Evolutionary conservation across 176 grass and related monocot genomes (phyloP), one percentile per base, ranked within the genome.

Genomic region (Paspalum vaginatum): DNA sequence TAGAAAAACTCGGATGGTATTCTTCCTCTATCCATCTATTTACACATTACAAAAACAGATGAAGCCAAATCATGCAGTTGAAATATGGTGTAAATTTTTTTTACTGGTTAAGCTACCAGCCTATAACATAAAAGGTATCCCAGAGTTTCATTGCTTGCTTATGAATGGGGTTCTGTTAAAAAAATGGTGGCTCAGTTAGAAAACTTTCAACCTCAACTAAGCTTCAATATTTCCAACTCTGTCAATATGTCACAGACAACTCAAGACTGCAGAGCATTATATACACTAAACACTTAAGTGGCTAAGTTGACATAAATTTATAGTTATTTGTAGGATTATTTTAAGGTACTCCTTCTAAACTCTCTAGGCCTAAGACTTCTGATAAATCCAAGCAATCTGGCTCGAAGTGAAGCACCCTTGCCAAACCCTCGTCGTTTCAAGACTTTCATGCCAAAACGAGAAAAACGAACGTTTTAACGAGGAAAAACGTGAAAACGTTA

Each of bases 191-290:
- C 25, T 69, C 65, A 68, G 24, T 68, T 11, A 68, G 11, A 69
- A 32, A 70, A 50, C 22, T 5, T 39, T 24, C 15, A 61, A 56
- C 38, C 48, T 47, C 47, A 67, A 53, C 63, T 56, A 39, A 79
- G 18, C n/a, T 74, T 66, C 13, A 59, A 59, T 53, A 58, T 73
- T 80, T 79, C 17, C 17, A 85, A 20, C 14, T 10, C 24, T 74
- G 11, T 58, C 7, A 47, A 9, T 63, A 65, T 80, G 41, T 39
- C 11, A 70, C 9, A 70, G 41, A 21, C 48, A 72, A 60, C 26
- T 26, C 42, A 47, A 40, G 17, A 50, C 47, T 17, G 2, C 50
- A 79, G 15, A 78, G 48, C n/a, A n/a, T n/a, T n/a, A n/a, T n/a
- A n/a, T n/a, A 56, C 17, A 61, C 61, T 42, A 38, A 40, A 64